A percentile compares a stretch with the other conserved stretches of the same genome.
These are phyloP conservation scores for Colletotrichum liriopes DNA, from an alignment of 2,329 filamentous ascomycete species.

Conservation along the genomic window DNA sequence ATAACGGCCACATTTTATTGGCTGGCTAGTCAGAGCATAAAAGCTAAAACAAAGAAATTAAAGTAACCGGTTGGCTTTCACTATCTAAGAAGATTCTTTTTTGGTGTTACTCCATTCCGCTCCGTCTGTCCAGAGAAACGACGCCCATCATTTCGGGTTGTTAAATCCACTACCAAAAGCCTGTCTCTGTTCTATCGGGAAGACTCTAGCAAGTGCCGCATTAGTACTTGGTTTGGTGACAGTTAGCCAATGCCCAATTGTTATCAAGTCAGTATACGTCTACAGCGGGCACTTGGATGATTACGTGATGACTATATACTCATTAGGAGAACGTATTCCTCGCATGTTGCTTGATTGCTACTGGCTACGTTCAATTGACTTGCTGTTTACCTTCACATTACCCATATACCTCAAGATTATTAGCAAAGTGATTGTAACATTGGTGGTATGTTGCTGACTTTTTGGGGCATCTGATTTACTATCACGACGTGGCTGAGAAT, in stretches of 20 bases:
- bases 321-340: background rate
- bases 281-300: background rate
- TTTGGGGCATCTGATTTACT: no score
- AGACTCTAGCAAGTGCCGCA: accelerated
- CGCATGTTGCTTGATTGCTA: background rate
- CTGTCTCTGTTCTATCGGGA: background rate
- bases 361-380: background rate
- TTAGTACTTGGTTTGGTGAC: background rate
- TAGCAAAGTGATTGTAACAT: background rate
- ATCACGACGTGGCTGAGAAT: no score
- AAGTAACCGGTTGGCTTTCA: no score
- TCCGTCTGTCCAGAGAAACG: no score
- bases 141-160: no score
- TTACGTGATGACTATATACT: background rate
- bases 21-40: no score
- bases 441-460: no score
- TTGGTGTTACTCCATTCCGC: no score
- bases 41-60: no score
- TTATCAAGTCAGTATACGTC: background rate
- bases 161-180: background rate
- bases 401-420: background rate
- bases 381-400: background rate
- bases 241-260: background rate
- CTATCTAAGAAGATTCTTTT: no score
- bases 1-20: no score